phyloP scores from a whole-genome alignment of 2,329 filamentous ascomycete species.

The Bisporella sp. region DNA sequence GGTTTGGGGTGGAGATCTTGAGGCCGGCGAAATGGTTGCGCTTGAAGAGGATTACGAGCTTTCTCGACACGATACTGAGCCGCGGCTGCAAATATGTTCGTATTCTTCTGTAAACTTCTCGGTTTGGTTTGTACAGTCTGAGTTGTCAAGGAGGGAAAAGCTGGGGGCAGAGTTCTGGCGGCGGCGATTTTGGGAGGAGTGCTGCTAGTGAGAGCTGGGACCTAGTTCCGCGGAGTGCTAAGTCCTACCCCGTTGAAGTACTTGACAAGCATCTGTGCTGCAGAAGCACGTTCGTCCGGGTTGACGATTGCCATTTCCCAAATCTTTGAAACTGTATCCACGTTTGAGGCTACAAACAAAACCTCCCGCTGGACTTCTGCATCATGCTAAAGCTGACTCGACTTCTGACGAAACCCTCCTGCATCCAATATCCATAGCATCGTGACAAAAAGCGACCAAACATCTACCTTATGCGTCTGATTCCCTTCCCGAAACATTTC shows the following conservation, averaged over 20 bases:
- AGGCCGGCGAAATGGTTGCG: no score
- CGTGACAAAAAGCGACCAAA: slow-evolving; percentile 12
- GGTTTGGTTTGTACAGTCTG: slow-evolving; percentile 6
- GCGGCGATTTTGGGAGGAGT: neutral
- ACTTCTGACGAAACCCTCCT: slow-evolving; percentile 9
- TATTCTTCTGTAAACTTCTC: slow-evolving; percentile 8
- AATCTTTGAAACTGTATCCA: slow-evolving; percentile 7
- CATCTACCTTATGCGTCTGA: slow-evolving; percentile 7
- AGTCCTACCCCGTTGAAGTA: slow-evolving; percentile 7
- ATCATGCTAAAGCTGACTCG: slow-evolving; percentile 3
- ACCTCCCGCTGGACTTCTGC: slow-evolving; percentile 1
- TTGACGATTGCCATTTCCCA: slow-evolving; percentile 9
- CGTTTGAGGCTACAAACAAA: slow-evolving; percentile 6
- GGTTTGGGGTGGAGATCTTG: no score
- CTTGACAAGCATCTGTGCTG: slow-evolving; percentile 11
- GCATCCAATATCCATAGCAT: slow-evolving; percentile 10
- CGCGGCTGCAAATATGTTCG: slow-evolving; percentile 6
- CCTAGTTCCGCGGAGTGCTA: slow-evolving; percentile 11
- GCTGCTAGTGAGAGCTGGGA: slow-evolving; percentile 8
- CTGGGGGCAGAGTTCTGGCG: slow-evolving; percentile 9
- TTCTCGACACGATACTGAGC: slow-evolving; percentile 9
- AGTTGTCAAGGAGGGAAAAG: slow-evolving; percentile 8
- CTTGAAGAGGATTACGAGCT: neutral
- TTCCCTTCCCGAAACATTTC: neutral
- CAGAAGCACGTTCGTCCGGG: slow-evolving; percentile 8